phyloP scores from a whole-genome alignment of 2,329 filamentous ascomycete genomes.

The Thielaviopsis populi region DNA sequence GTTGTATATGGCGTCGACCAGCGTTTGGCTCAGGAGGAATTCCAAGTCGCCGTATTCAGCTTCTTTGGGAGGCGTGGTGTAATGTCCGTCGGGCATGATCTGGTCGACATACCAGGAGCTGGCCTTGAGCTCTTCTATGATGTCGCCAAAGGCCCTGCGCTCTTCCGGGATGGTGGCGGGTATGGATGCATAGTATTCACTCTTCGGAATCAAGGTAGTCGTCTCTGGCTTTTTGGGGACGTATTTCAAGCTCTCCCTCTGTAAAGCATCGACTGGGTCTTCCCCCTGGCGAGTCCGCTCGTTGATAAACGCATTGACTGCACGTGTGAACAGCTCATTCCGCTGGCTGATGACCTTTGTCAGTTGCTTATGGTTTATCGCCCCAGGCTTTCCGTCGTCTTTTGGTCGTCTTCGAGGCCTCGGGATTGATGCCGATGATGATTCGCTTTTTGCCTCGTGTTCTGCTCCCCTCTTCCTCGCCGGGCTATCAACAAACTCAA shows the following conservation, averaged over 20 bases:
- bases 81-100: slow-evolving; percentile 83
- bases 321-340: slow-evolving; percentile 66
- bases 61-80: slow-evolving; percentile 75
- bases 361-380: slow-evolving; percentile 10
- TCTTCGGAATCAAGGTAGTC: neutral
- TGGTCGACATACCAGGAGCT: slow-evolving; percentile 82
- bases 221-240: slow-evolving; percentile 23
- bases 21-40: slow-evolving; percentile 72
- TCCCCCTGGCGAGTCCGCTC: slow-evolving; percentile 47
- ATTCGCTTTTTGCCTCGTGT: neutral
- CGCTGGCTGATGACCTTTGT: slow-evolving; percentile 63
- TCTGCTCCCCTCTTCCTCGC: neutral
- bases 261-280: slow-evolving; percentile 54
- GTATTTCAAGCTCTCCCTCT: slow-evolving; percentile 46
- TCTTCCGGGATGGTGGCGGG: slow-evolving; percentile 65
- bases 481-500: slow-evolving; percentile 74
- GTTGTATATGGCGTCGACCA: slow-evolving; percentile 96
- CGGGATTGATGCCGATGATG: slow-evolving; percentile 29
- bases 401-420: slow-evolving; percentile 82
- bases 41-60: slow-evolving; percentile 69
- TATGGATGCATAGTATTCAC: slow-evolving; percentile 28
- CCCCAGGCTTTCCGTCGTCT: slow-evolving; percentile 40
- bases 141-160: slow-evolving; percentile 66
- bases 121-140: slow-evolving; percentile 67
- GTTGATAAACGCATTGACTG: slow-evolving; percentile 63